Evolutionary conservation across 129 eudicot species (phyloP).

Genomic region (Lactuca sativa): DNA sequence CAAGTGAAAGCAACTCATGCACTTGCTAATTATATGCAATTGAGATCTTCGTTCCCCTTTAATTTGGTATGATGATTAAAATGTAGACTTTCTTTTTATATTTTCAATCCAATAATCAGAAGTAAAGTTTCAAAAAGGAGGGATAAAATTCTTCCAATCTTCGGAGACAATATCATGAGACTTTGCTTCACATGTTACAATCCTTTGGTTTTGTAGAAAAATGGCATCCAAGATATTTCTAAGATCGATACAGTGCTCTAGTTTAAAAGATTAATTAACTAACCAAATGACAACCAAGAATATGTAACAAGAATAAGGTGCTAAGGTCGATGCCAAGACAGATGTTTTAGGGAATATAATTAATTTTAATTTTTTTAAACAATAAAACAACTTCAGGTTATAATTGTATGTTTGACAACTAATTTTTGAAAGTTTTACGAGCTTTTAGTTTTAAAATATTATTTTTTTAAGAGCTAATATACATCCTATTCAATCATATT

Average conservation of each 20-base stretch:
- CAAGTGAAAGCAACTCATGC: slow-evolving; percentile 41
- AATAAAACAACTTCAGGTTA: background rate
- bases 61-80: slow-evolving; percentile 28
- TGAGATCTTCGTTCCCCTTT: slow-evolving; percentile 27
- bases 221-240: slow-evolving; percentile 16
- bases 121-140: slow-evolving; percentile 14
- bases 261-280: background rate
- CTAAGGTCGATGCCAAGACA: background rate
- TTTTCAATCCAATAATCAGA: slow-evolving; percentile 10
- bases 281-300: no score
- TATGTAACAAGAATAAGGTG: background rate
- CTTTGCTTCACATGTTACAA: slow-evolving; percentile 30
- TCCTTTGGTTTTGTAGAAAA: background rate
- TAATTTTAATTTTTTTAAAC: no score
- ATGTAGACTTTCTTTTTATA: slow-evolving; percentile 25
- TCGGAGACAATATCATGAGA: slow-evolving; percentile 32
- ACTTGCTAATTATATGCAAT: slow-evolving; percentile 34
- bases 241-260: background rate
- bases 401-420: background rate
- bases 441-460: no score
- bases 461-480: no score
- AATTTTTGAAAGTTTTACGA: no score
- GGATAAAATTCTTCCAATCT: slow-evolving; percentile 21
- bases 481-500: no score
- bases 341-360: no score